These are phyloP conservation scores for Magnolia sinica DNA, from an alignment of 164 flowering plant species.

Conservation along the genomic window DNA sequence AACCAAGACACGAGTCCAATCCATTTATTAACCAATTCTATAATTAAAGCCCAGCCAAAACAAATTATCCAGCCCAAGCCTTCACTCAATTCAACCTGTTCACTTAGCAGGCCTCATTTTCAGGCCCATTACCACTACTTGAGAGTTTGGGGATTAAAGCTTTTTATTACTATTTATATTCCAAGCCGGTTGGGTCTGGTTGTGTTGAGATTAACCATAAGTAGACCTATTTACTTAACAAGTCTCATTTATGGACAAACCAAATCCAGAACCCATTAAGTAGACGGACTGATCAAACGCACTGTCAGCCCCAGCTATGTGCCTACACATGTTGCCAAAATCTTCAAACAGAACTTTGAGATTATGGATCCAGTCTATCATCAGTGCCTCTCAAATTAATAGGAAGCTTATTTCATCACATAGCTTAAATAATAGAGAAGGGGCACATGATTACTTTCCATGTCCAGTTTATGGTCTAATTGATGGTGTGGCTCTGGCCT, in stretches of 20 bases:
- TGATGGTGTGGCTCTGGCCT: background rate
- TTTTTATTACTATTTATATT: too few species aligned
- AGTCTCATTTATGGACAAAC: background rate
- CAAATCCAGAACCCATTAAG: background rate
- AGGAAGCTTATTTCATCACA: background rate
- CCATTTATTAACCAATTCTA: too few species aligned
- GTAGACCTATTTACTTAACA: background rate
- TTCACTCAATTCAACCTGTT: too few species aligned
- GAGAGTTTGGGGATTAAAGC: too few species aligned
- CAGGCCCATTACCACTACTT: too few species aligned
- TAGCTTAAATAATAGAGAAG: background rate
- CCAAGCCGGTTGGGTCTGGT: background rate
- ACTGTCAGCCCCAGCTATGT: background rate
- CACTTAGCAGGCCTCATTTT: too few species aligned
- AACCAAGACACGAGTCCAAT: too few species aligned
- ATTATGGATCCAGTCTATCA: background rate
- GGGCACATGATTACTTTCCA: background rate
- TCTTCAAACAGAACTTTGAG: background rate
- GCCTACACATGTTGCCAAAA: background rate
- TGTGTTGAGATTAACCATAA: background rate
- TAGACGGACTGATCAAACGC: background rate
- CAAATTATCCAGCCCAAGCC: too few species aligned
- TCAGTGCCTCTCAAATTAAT: background rate
- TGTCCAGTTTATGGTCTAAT: background rate
- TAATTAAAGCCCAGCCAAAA: too few species aligned